A percentile compares a stretch with the other conserved stretches of the same genome.
These are phyloP conservation scores for Nannochloropsis limnetica DNA, from an alignment of 352 stramenopile genomes.

Conservation along the genomic window DNA sequence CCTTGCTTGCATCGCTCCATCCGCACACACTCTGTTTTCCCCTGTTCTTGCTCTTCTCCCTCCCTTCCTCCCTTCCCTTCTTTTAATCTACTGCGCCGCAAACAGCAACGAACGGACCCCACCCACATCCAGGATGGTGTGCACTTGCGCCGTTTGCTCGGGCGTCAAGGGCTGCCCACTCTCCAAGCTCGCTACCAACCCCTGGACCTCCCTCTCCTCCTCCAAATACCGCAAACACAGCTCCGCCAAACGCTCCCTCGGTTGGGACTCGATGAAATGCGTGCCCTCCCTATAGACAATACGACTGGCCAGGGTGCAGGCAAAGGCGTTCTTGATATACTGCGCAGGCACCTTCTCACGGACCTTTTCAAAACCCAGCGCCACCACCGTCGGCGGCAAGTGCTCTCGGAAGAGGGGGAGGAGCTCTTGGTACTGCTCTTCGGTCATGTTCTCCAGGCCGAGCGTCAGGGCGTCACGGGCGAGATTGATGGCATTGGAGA, in stretches of 20 bases:
- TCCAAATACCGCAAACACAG: conserved; percentile 45
- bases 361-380: conserved; percentile 78
- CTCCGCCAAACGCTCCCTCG: conserved; percentile 70
- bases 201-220: conserved; percentile 37
- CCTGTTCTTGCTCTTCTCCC: background rate
- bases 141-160: background rate
- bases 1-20: background rate
- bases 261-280: conserved; percentile 85
- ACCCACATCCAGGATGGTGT: conserved; percentile 11
- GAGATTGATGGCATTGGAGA: conserved; percentile 86
- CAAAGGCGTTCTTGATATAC: conserved; percentile 92
- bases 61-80: background rate
- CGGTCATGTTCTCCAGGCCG: conserved; percentile 78
- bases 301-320: conserved; percentile 85
- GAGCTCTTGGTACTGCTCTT: conserved; percentile 60
- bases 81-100: background rate
- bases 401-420: conserved; percentile 57
- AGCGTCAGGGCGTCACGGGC: conserved; percentile 83
- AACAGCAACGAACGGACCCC: conserved; percentile 20
- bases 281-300: conserved; percentile 95
- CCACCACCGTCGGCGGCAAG: conserved; percentile 6
- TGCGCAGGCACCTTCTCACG: conserved; percentile 77
- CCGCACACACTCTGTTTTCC: background rate
- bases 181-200: conserved; percentile 35
- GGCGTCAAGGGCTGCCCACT: background rate